Percentiles rank a stretch among this genome's conserved stretches.
phyloP scores from a whole-genome alignment of 495 filamentous ascomycete species.

The Aspergillus indologenus region DNA sequence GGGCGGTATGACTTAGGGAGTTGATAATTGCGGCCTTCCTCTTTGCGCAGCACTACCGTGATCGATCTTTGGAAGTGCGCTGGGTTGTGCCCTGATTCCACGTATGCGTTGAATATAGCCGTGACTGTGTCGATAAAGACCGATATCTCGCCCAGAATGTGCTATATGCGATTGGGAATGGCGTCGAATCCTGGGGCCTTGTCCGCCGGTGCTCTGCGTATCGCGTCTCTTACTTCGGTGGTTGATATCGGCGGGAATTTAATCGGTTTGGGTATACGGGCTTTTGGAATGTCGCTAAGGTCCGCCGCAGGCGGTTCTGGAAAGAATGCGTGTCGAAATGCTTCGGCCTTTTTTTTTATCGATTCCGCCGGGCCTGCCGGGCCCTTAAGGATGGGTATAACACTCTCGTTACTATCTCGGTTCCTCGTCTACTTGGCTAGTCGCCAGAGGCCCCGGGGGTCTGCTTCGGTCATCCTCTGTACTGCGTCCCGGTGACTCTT shows the following conservation, averaged over 20 bases:
- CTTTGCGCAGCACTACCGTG: constrained; percentile 33
- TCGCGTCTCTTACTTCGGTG: no score
- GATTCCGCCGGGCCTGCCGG: constrained; percentile 10
- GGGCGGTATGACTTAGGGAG: constrained; percentile 28
- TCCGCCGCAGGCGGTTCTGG: constrained; percentile 18
- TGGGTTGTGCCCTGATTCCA: constrained; percentile 21
- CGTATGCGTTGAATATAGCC: constrained; percentile 26
- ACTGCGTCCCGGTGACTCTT: no score
- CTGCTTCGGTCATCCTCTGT: no score
- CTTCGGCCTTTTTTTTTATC: constrained; percentile 14
- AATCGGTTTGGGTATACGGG: constrained; percentile 16
- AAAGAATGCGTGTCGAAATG: constrained; percentile 25
- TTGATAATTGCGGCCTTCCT: constrained; percentile 25
- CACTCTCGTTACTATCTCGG: not conserved
- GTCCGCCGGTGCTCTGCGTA: constrained; percentile 15
- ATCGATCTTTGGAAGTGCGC: constrained; percentile 24
- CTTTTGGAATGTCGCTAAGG: constrained; percentile 22
- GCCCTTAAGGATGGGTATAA: constrained; percentile 5
- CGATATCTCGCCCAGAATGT: constrained; percentile 15
- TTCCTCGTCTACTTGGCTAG: no score
- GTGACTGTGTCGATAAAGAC: no score
- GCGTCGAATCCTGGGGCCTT: constrained; percentile 28
- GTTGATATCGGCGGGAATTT: constrained; percentile 22
- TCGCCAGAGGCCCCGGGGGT: no score
- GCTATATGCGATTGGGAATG: constrained; percentile 23